Evolutionary conservation across 108 stramenopile species (phyloP), one percentile per base, ranked within the genome.

Genomic region (Pseudonitzschia pungens): DNA sequence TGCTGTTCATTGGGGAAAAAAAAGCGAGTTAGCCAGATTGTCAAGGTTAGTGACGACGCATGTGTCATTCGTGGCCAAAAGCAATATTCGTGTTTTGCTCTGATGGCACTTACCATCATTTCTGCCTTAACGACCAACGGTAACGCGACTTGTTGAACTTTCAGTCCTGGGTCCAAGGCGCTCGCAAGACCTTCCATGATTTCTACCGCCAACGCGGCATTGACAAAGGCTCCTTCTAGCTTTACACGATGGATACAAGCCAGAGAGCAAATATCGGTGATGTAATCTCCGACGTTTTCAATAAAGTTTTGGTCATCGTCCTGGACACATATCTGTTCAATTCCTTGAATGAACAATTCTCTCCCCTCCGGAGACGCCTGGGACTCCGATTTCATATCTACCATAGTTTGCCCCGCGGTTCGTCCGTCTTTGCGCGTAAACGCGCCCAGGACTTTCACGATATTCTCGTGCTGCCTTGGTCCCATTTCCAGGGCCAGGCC

Each of bases 401-500:
- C 87, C 93, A 97, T 93, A 10, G 95, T 77, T 68, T 88, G 75
- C 24, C 88, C 93, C 9, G 96, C 96, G 18, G 75, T 51, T 50
- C 79, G 70, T 12, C 94, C 96, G 56, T 95, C 82, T 53, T 83
- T 72, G 70, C 93, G 87, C 18, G 94, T 88, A 72, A 97, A 88
- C 7, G 96, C 91, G 6, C 92, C 89, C 69, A 93, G 70, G 24
- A 97, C 88, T 55, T 88, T 87, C 28, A 92, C 84, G 42, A 97
- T 62, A 65, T 89, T 91, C 45, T 79, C 83, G 72, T 97, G 94
- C 69, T 95, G 89, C 12, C 77, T 52, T 22, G 92, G 91, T 11
- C 89, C 89, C 77, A 96, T 80, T 84, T 94, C 92, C 33, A 96
- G 78, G 57, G 89, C 92, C 68, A 96, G 84, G 27, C 92, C 92